These are phyloP conservation scores for Physaria fendleri DNA, from an alignment of 345 rosid genomes.

Conservation along the genomic window DNA sequence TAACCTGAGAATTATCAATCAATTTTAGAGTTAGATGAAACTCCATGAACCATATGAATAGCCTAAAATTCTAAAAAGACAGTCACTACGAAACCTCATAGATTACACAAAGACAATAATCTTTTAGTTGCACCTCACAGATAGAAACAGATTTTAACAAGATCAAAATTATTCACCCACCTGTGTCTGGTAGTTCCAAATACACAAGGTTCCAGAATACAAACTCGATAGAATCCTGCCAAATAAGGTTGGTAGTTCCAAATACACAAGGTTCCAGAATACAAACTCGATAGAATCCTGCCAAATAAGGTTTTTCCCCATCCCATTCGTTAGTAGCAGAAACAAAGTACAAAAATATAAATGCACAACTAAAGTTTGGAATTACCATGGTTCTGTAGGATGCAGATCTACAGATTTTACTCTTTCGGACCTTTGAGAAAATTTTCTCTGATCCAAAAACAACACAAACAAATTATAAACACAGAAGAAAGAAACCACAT, in stretches of 20 bases:
- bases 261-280: conserved; percentile 62
- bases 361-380: neutral
- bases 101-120: neutral
- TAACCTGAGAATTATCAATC: conserved; percentile 39
- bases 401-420: conserved; percentile 70
- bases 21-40: conserved; percentile 10
- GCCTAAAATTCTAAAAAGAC: neutral
- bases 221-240: conserved; percentile 66
- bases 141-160: neutral
- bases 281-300: conserved; percentile 69
- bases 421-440: conserved; percentile 53
- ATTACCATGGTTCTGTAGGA: conserved; percentile 69
- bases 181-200: conserved; percentile 89
- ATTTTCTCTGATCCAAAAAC: conserved; percentile 43
- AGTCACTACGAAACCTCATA: neutral
- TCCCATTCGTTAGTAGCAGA: conserved; percentile 5
- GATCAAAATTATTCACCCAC: conserved; percentile 33
- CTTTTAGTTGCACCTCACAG: neutral
- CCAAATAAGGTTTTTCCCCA: neutral
- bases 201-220: conserved; percentile 61
- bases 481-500: neutral
- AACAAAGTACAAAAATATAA: neutral
- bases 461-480: conserved; percentile 9
- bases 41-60: neutral
- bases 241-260: conserved; percentile 49